A percentile compares a stretch with the other conserved stretches of the same genome.
These are phyloP conservation scores for Stylosanthes scabra DNA, from an alignment of 331 rosid genomes.

Conservation along the genomic window DNA sequence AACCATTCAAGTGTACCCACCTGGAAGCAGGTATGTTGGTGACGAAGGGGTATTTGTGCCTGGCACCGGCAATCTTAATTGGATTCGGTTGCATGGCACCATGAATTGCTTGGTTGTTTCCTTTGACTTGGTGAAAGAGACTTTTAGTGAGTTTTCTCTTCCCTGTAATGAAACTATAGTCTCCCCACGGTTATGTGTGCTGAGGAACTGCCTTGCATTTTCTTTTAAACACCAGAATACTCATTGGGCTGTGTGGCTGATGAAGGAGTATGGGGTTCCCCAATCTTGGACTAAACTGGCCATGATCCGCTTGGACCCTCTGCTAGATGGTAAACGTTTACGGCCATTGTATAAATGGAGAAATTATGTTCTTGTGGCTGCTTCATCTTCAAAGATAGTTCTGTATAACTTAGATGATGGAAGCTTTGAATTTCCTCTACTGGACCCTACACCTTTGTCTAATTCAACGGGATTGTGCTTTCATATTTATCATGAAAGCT, in stretches of 20 bases:
- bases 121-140: constrained; percentile 12
- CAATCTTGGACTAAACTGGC: constrained; percentile 2
- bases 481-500: too few species aligned
- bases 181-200: background rate
- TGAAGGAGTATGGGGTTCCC: background rate
- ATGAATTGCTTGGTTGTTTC: constrained; percentile 19
- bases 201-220: background rate
- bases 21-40: background rate
- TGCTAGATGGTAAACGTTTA: background rate
- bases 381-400: background rate
- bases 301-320: background rate
- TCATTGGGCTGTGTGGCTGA: background rate
- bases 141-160: background rate
- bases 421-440: too few species aligned
- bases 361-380: background rate
- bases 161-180: background rate
- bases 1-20: background rate
- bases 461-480: too few species aligned
- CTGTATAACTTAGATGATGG: too few species aligned
- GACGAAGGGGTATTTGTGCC: constrained; percentile 2
- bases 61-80: background rate
- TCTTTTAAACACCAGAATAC: background rate
- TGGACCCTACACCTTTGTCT: too few species aligned
- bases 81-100: too few species aligned
- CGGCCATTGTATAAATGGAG: background rate